Evolutionary conservation across 495 filamentous ascomycete genomes (phyloP), one percentile per base, ranked within the genome.

Genomic region (Penicillium flavigenum): DNA sequence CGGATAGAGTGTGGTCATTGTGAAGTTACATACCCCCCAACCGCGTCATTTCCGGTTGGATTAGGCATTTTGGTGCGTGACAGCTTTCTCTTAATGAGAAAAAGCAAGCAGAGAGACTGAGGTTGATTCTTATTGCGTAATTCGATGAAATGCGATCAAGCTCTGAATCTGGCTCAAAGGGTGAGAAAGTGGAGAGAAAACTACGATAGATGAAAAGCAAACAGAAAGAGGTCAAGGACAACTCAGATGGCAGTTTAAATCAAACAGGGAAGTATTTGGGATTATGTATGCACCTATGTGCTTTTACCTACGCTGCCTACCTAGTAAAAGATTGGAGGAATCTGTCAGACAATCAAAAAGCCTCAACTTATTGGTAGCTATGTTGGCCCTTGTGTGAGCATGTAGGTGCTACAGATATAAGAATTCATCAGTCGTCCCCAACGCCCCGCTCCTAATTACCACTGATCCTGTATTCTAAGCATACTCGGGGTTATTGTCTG

Each of bases 21-120:
- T 26, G 19, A 29, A n/a, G n/a, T 12, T 39, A 58, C 53, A 26
- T 55, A 60, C 53, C 46, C 58, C 24, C 51, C 53, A 31, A 1
- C 71, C 60, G 24, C 19, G 16, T 56, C 34, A 22, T 38, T 17
- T 9, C 39, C 11, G 2, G 41, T 17, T 34, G 8, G 11, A 36
- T 20, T 10, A 26, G 51, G 20, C 51, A 54, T 54, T 17, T 12
- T 54, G 17, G 5, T 29, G 20, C n/a, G 1, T 14, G 5, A 1
- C 1, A 12, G 5, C 10, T 49, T 34, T 20, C 29, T 22, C 11
- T 20, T 38, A 41, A 29, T 29, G 17, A 12, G 19, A 17, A 32
- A 24, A 17, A 36, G 5, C 36, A 51, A 50, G 11, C 34, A 36
- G 34, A 46, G 24, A 12, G 8, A 17, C 8, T 36, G 47, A 4